Evolutionary conservation across 148 eudicot genomes (phyloP), one percentile per base, ranked within the genome.

Genomic region (Nepenthes mirabilis): DNA sequence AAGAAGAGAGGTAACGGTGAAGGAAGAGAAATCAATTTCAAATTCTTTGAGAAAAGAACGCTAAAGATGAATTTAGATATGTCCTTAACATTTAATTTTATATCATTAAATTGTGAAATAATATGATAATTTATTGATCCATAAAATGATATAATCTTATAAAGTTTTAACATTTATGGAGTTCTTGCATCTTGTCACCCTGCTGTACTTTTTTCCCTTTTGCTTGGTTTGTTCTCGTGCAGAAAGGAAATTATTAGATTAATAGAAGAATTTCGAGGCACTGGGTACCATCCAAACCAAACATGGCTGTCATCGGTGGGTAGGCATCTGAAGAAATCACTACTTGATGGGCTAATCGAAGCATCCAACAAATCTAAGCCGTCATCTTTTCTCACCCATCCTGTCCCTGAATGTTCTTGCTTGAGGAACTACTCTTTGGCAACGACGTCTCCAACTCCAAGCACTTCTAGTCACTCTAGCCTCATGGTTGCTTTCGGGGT

Each of bases 261-360:
- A 11, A 62, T 90, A 40, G 95, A 87, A 7, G 84, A 90, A 63
- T 82, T 74, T 36, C 79, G 76, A 2, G 89, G 77, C 69, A 75
- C 81, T 66, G 52, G 79, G 50, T 84, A 82, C 59, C 87, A 82
- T 59, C 87, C 87, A 14, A 87, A 90, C 74, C 83, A 72, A 50
- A 90, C 97, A 5, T 90, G 97, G 97, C 82, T 90, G 52, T 72
- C 72, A 36, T 81, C 91, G 37, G 72, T 87, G 11, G 86, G 97
- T 43, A 74, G 69, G 49, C 95, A 87, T 59, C 66, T 90, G 59
- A 79, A 82, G 52, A 72, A 60, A 62, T 47, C 79, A 33, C 55
- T 85, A 56, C 62, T 77, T 1, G 77, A 84, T 54, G 82, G 89
- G 53, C 72, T 83, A 33, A 40, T 65, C 36, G 66, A 71, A 14